Conservation (phyloP, 768 basidiomycete species). For the Boletus huronensis region DNA sequence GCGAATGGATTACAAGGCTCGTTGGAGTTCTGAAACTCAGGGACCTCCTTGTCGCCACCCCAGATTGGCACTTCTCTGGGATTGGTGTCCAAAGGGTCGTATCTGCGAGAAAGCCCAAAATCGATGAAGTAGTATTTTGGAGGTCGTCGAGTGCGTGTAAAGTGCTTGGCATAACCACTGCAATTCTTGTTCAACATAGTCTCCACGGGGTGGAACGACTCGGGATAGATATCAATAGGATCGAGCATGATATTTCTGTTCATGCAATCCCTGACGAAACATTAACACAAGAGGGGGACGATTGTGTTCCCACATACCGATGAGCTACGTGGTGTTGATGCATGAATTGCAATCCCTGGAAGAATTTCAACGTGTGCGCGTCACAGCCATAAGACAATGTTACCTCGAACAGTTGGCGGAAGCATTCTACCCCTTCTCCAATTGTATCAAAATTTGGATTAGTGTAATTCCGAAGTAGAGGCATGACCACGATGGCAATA, state of each 20-base stretch:
- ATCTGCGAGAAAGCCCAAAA: conserved; percentile 35
- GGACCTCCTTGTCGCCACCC: conserved; percentile 42
- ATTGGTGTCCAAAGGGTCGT: conserved; percentile 20
- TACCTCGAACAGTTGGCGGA: conserved; percentile 32
- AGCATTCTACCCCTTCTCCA: conserved; percentile 22
- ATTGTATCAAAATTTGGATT: conserved; percentile 17
- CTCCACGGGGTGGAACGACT: conserved; percentile 25
- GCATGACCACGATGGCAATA: conserved; percentile 31
- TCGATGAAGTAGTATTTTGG: conserved; percentile 36
- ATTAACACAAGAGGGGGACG: neutral
- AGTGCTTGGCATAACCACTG: conserved; percentile 19
- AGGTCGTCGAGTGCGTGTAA: conserved; percentile 29
- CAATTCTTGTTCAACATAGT: conserved; percentile 12
- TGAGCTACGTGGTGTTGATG: conserved; percentile 35
- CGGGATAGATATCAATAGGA: conserved; percentile 21
- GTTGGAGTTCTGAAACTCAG: conserved; percentile 33
- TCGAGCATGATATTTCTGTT: conserved; percentile 34
- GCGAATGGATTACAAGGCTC: conserved; percentile 37
- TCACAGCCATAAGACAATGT: neutral
- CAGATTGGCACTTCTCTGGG: conserved; percentile 29
- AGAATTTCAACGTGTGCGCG: neutral
- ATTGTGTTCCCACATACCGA: conserved; percentile 15
- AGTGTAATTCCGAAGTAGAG: conserved; percentile 20
- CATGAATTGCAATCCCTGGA: conserved; percentile 35
- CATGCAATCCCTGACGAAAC: conserved; percentile 23